A percentile compares a stretch with the other conserved stretches of the same genome.
Evolutionary conservation across 83 land plant species (phyloP).

Genomic region (Diphasiastrum complanatum): DNA sequence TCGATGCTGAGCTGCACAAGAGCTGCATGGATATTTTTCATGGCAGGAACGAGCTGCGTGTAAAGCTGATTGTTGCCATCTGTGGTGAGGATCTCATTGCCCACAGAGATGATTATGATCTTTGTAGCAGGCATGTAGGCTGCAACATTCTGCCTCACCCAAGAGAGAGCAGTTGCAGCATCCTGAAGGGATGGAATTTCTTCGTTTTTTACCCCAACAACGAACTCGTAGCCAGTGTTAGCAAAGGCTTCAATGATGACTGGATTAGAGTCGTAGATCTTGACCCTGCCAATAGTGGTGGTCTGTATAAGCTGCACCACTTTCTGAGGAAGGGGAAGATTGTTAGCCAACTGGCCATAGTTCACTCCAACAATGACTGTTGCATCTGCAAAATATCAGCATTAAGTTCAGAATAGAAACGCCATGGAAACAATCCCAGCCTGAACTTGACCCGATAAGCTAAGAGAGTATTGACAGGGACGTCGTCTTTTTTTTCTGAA

Average conservation of each 20-base stretch:
- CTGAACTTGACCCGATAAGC: too few relatives aligned
- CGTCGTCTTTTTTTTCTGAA: too few relatives aligned
- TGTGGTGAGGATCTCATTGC: constrained; percentile 48
- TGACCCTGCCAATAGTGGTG: constrained; percentile 36
- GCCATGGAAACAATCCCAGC: too few relatives aligned
- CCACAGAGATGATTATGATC: constrained; percentile 47
- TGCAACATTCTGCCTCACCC: constrained; percentile 38
- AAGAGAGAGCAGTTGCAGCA: constrained; percentile 21
- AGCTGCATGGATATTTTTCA: constrained; percentile 49
- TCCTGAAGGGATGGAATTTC: constrained; percentile 28
- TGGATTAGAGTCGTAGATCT: constrained; percentile 41
- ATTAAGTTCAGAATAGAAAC: not conserved
- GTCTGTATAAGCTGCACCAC: constrained; percentile 44
- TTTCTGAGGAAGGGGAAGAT: constrained; percentile 46
- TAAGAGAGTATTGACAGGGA: too few relatives aligned
- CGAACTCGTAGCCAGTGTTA: constrained; percentile 33
- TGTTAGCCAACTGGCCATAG: constrained; percentile 60
- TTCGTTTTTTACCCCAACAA: constrained; percentile 41
- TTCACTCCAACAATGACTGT: constrained; percentile 48
- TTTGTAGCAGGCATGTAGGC: constrained; percentile 54
- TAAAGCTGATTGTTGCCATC: constrained; percentile 22
- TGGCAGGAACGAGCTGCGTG: constrained; percentile 51
- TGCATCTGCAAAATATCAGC: constrained; percentile 74
- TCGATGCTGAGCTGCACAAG: constrained; percentile 39
- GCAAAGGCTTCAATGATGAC: constrained; percentile 49